These are phyloP conservation scores for Nicotiana noctiflora DNA, from an alignment of 257 asterid genomes.

Conservation along the genomic window DNA sequence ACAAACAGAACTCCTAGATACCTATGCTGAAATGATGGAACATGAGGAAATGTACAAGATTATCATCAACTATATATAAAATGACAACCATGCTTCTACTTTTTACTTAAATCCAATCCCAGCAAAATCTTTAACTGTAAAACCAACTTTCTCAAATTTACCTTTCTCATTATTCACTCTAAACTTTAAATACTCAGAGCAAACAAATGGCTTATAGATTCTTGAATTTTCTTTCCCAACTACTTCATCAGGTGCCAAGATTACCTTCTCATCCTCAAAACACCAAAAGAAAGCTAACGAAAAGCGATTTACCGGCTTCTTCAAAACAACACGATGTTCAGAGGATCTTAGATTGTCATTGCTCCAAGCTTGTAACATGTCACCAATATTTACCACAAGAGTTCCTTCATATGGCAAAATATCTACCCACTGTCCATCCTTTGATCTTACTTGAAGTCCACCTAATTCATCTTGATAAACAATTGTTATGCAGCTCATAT, in stretches of 20 bases:
- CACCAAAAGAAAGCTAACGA: conserved; percentile 76
- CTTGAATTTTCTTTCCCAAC: conserved; percentile 30
- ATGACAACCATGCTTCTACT: neutral
- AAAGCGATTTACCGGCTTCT: conserved; percentile 35
- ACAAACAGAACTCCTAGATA: conserved; percentile 1
- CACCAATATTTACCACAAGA: conserved; percentile 67
- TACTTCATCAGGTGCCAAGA: conserved; percentile 53
- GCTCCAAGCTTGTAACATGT: conserved; percentile 79
- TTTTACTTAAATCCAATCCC: conserved; percentile 15
- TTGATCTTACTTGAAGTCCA: conserved; percentile 61
- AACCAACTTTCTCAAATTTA: conserved; percentile 68
- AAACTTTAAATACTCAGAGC: conserved; percentile 50
- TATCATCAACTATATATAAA: too few relatives aligned
- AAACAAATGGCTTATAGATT: conserved; percentile 45
- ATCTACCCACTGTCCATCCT: conserved; percentile 53
- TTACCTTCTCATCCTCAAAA: conserved; percentile 58
- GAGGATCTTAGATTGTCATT: conserved; percentile 55
- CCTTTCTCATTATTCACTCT: conserved; percentile 57
- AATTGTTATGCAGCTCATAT: conserved; percentile 69
- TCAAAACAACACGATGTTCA: conserved; percentile 58
- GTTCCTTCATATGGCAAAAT: conserved; percentile 49
- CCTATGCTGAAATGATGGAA: conserved; percentile 5
- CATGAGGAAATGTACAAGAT: neutral
- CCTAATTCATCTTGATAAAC: conserved; percentile 61
- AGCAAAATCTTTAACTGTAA: conserved; percentile 62